Evolutionary conservation across 495 filamentous ascomycete genomes (phyloP).

Genomic region (Aspergillus sclerotioniger): DNA sequence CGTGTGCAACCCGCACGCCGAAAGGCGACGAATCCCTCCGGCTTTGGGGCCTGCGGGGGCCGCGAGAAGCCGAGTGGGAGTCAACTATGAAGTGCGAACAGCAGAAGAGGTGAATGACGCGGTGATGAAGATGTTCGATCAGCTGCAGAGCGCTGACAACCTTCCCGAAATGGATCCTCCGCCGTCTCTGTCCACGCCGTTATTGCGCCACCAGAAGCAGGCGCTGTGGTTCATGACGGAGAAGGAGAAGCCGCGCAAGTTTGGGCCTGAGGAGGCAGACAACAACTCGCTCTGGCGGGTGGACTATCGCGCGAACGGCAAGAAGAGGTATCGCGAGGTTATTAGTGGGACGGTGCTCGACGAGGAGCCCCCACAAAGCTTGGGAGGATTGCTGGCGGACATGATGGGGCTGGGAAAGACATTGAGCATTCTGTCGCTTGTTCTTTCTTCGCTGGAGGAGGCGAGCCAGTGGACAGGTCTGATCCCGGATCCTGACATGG

Average conservation of each 20-base stretch:
- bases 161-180: constrained; percentile 72
- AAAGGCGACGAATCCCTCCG: constrained; percentile 41
- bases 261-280: constrained; percentile 51
- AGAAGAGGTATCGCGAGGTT: constrained; percentile 68
- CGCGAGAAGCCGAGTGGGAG: constrained; percentile 27
- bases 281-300: constrained; percentile 75
- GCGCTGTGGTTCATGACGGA: constrained; percentile 83
- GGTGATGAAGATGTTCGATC: constrained; percentile 84
- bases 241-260: constrained; percentile 66
- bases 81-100: constrained; percentile 58
- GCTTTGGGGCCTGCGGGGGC: constrained; percentile 20
- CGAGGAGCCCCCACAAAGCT: constrained; percentile 63
- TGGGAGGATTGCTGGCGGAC: constrained; percentile 91
- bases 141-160: constrained; percentile 67
- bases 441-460: constrained; percentile 59
- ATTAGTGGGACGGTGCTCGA: constrained; percentile 69
- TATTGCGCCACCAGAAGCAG: constrained; percentile 89
- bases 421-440: constrained; percentile 77
- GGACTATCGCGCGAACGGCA: constrained; percentile 49
- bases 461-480: constrained; percentile 52
- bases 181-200: constrained; percentile 57
- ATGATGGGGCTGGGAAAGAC: constrained; percentile 99
- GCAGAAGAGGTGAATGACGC: constrained; percentile 82
- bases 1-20: constrained; percentile 66
- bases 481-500: constrained; percentile 27